Evolutionary conservation across 768 basidiomycete species (phyloP).

Genomic region (Leccinum longicurvipes): DNA sequence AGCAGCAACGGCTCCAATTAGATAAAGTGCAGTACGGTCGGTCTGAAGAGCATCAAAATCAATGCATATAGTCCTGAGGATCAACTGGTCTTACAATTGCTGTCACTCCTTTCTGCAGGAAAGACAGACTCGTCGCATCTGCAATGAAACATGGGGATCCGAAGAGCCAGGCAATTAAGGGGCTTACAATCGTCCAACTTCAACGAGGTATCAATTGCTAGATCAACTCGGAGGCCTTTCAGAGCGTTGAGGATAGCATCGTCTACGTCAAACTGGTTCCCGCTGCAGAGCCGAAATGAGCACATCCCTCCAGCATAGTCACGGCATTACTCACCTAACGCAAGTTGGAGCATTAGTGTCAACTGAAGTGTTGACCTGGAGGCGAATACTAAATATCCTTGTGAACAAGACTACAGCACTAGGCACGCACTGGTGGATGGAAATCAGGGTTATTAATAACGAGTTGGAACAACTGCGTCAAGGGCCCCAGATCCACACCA

Average conservation of each 20-base stretch:
- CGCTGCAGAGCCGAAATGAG: constrained; percentile 37
- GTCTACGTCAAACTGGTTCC: constrained; percentile 59
- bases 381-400: neutral
- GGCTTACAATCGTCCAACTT: constrained; percentile 65
- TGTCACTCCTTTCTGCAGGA: constrained; percentile 55
- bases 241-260: constrained; percentile 63
- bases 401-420: neutral
- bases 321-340: constrained; percentile 42
- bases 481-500: constrained; percentile 58
- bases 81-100: constrained; percentile 40
- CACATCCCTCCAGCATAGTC: neutral
- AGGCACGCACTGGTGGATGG: constrained; percentile 44
- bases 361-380: constrained; percentile 54
- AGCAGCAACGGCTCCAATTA: constrained; percentile 69
- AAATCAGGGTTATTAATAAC: constrained; percentile 47
- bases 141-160: constrained; percentile 1
- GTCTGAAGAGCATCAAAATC: constrained; percentile 36
- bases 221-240: constrained; percentile 54
- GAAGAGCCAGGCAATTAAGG: neutral
- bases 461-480: constrained; percentile 52
- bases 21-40: constrained; percentile 58
- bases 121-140: constrained; percentile 56
- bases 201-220: constrained; percentile 50
- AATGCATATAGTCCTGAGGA: neutral
- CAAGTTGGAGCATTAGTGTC: constrained; percentile 53